Evolutionary conservation across 495 filamentous ascomycete species (phyloP), one percentile per base, ranked within the genome.

Genomic region (Aspergillus bertholletiae): DNA sequence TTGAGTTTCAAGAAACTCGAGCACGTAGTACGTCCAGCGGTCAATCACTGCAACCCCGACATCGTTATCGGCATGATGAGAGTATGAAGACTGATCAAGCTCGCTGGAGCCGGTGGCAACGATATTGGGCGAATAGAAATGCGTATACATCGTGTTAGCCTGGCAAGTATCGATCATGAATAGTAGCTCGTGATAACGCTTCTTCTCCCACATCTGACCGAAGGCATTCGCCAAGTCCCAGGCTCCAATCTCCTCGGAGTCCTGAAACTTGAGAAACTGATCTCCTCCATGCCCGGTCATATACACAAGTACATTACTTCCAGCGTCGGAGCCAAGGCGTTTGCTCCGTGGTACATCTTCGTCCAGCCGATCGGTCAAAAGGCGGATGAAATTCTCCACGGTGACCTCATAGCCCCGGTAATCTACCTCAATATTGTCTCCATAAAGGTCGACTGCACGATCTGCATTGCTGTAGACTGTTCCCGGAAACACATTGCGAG

Each of bases 111-210:
- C 94, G 0, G 94, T 98, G 2, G 95, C 95, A 54, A 98, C 88
- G 60, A 98, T 96, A 54, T 96, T 96, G 22, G 94, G 92, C 22
- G 89, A 93, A 76, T 97, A 97, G 69, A 98, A 88, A 69, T 96
- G 93, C 65, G 83, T 90, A 76, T 96, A 98, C 89, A 98, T 96
- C 12, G 94, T 98, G 62, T 98, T 98, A 34, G 94, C 94, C 74
- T 98, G 94, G 73, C 94, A 98, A 0, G 94, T 98, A 73, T 98
- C 94, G 73, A 98, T 97, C 94, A 98, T 98, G 77, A 98, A 98
- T 52, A 98, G 82, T 58, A 98, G 82, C 69, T 98, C 94, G 61
- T 97, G 90, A 52, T 80, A 92, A 73, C 94, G 82, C 75, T 92
- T 92, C 85, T 98, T 98, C 77, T 98, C 95, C 90, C 92, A 97